phyloP scores from a whole-genome alignment of 306 rosid genomes.

The Lagenaria siceraria region DNA sequence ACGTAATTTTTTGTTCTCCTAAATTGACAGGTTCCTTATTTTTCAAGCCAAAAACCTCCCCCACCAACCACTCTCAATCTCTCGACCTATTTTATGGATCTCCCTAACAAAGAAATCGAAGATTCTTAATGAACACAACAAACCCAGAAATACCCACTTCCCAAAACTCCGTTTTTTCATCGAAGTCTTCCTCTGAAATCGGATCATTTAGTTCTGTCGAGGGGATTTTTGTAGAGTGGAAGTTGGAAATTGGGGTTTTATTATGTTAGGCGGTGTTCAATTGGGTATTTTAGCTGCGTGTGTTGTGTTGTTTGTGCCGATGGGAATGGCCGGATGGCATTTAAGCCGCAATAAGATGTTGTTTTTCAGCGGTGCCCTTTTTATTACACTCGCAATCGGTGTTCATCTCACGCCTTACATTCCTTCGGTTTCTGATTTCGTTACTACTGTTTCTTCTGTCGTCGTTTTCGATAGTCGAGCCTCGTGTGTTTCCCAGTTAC shows the following conservation, averaged over 20 bases:
- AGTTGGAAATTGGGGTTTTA: slow-evolving; percentile 9
- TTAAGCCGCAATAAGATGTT: slow-evolving; percentile 90
- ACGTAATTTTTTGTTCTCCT: neutral
- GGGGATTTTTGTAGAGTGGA: neutral
- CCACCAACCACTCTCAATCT: slow-evolving; percentile 4
- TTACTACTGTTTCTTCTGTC: slow-evolving; percentile 51
- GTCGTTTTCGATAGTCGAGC: slow-evolving; percentile 55
- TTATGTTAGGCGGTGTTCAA: slow-evolving; percentile 66
- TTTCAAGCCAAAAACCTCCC: neutral
- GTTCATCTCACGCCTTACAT: slow-evolving; percentile 88
- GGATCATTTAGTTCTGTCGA: neutral
- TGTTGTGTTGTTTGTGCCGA: slow-evolving; percentile 79
- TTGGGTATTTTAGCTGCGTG: slow-evolving; percentile 76
- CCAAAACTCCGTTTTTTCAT: neutral
- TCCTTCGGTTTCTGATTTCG: slow-evolving; percentile 59
- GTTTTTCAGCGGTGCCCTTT: slow-evolving; percentile 85
- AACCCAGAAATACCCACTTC: neutral
- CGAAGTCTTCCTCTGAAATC: neutral
- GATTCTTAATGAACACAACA: neutral
- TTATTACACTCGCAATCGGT: slow-evolving; percentile 85
- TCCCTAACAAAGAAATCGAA: neutral
- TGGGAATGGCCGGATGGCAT: slow-evolving; percentile 98
- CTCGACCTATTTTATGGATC: neutral
- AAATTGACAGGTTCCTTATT: neutral
- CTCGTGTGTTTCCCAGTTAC: slow-evolving; percentile 59